Evolutionary conservation across 1,139 yeast genomes (phyloP).

Genomic region (Blastobotrys serpentis): DNA sequence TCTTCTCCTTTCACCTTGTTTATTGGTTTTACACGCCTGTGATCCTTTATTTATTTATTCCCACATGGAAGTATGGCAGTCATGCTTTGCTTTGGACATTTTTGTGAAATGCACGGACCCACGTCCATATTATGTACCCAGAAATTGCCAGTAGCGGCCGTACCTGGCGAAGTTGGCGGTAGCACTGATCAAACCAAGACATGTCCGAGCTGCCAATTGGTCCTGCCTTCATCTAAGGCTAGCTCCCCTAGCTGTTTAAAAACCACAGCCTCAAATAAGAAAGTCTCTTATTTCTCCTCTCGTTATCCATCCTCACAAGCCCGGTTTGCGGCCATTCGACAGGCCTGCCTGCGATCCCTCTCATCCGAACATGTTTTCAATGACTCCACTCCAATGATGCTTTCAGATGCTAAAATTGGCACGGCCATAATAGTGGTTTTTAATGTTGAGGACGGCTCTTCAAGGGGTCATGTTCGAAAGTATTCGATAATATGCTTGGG

Average conservation of each 20-base stretch:
- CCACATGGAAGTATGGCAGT: constrained; percentile 8
- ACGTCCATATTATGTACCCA: constrained; percentile 74
- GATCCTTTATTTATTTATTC: neutral
- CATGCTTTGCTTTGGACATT: constrained; percentile 63
- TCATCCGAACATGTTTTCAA: constrained; percentile 74
- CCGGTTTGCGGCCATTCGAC: constrained; percentile 55
- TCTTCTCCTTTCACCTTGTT: neutral
- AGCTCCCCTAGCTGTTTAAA: constrained; percentile 19
- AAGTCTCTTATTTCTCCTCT: constrained; percentile 43
- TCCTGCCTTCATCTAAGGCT: constrained; percentile 22
- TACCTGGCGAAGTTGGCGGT: neutral
- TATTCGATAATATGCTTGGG: constrained; percentile 64
- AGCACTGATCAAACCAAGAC: constrained; percentile 12
- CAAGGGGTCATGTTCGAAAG: constrained; percentile 77
- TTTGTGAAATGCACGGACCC: constrained; percentile 88
- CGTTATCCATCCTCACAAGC: constrained; percentile 63
- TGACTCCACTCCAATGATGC: constrained; percentile 63
- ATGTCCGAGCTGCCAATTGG: constrained; percentile 31
- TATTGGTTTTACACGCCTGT: too few relatives aligned
- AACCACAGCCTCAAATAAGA: constrained; percentile 17
- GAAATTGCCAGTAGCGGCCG: constrained; percentile 12
- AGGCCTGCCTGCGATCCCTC: constrained; percentile 46
- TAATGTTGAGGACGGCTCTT: constrained; percentile 64
- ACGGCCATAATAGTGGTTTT: constrained; percentile 65
- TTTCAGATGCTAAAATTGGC: constrained; percentile 69